Conservation (phyloP, 805 yeast species). For the Saccharomycopsis fermentans region DNA sequence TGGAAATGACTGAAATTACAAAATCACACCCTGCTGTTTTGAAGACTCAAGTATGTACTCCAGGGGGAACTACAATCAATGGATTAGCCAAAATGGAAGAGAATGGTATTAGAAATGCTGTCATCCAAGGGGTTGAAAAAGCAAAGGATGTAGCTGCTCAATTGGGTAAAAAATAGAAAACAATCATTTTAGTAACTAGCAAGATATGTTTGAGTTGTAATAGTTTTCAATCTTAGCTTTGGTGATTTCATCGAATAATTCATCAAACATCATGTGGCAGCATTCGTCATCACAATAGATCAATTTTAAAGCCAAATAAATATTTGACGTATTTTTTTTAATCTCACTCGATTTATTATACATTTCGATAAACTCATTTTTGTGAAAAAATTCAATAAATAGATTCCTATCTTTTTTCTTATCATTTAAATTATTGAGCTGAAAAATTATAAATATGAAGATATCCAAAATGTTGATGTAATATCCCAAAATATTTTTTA, state of each 20-base stretch:
- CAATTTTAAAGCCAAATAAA: not conserved
- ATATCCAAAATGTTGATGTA: not conserved
- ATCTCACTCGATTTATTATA: not conserved
- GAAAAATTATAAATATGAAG: not conserved
- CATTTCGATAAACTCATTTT: not conserved
- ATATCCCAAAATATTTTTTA: not conserved
- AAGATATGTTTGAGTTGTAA: not conserved
- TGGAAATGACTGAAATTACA: conserved; percentile 74
- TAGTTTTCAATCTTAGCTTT: not conserved
- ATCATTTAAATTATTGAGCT: not conserved
- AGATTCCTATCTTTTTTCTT: not conserved
- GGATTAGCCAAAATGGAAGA: conserved; percentile 91
- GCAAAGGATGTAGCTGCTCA: conserved; percentile 73
- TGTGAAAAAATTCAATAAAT: not conserved
- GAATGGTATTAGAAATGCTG: conserved; percentile 75
- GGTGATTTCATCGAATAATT: not conserved
- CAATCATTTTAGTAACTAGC: not conserved
- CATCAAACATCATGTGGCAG: not conserved
- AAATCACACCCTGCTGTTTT: conserved; percentile 84
- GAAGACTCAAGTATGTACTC: conserved; percentile 85
- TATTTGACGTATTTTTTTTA: not conserved
- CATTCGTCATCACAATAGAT: not conserved
- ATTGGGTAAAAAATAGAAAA: conserved; percentile 38
- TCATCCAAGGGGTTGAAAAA: conserved; percentile 82
- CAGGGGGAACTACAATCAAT: conserved; percentile 96